phyloP scores from a whole-genome alignment of 306 rosid genomes.

The Elaeagnus macrophylla region DNA sequence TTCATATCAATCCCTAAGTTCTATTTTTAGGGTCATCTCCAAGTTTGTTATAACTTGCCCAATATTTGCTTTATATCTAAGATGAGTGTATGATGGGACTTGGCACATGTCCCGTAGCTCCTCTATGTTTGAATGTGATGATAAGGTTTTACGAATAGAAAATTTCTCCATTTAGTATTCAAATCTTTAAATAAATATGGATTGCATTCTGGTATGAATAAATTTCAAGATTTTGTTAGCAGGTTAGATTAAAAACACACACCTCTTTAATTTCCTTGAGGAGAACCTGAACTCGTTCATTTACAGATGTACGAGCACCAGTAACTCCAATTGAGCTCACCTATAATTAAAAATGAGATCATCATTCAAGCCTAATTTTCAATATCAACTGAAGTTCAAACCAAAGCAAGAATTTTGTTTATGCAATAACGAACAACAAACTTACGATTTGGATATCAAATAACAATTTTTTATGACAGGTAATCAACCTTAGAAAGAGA shows the following conservation, averaged over 20 bases:
- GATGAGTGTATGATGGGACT: not conserved
- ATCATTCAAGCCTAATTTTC: slow-evolving; percentile 4
- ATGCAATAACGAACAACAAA: too few species aligned
- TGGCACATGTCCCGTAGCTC: too few species aligned
- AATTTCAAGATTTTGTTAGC: not conserved
- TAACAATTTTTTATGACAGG: too few species aligned
- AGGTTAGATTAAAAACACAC: slow-evolving; percentile 18
- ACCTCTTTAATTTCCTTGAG: slow-evolving; percentile 73
- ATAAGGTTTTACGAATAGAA: not conserved
- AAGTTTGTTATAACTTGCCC: not conserved
- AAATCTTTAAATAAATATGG: not conserved
- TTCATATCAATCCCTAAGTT: too few species aligned
- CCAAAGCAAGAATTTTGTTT: too few species aligned
- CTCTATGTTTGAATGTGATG: too few species aligned
- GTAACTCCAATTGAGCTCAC: slow-evolving; percentile 92
- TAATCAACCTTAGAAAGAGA: slow-evolving; percentile 6
- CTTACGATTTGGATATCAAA: too few species aligned
- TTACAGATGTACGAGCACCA: slow-evolving; percentile 79
- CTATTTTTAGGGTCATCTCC: too few species aligned
- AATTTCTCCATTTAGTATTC: not conserved
- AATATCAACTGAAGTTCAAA: slow-evolving; percentile 1
- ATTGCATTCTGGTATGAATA: not conserved
- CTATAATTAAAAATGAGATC: slow-evolving; percentile 32
- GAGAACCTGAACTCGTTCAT: slow-evolving; percentile 47
- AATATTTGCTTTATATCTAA: not conserved